Evolutionary conservation across 306 rosid genomes (phyloP), one percentile per base, ranked within the genome.

Genomic region (Sesbania bispinosa): DNA sequence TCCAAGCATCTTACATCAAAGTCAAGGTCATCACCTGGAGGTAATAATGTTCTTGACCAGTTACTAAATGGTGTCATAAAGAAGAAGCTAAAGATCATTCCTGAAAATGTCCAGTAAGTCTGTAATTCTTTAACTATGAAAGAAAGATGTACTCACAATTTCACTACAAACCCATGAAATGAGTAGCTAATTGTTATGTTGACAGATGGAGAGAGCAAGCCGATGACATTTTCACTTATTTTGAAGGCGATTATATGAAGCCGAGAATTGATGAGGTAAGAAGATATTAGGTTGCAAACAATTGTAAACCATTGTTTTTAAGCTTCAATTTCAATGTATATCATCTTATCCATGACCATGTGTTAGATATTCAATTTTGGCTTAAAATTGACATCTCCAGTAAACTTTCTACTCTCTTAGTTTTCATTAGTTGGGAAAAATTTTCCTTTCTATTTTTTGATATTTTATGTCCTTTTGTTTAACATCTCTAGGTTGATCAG

Each of bases 261-360:
- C 97, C 99, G 35, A 85, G 96, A 74, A 94, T 94, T 55, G 55
- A 76, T 7, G 96, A 88, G 99, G 98, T 88, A 81, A 69, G 52
- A 74, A 45, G 21, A 18, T 15, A 16, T 14, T 4, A 10, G 23
- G 43, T 6, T 7, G 4, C 9, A 32, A 23, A 36, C 13, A 43
- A 48, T 33, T 57, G 54, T 51, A 11, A 30, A 27, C 30, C 30
- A 27, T 27, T 27, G 4, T 1, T 4, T 16, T 18, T 24, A 48
- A 39, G 26, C 35, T 60, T 33, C 15, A 30, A 42, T 20, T 20
- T 48, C 23, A 23, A 8, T 14, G 50, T 10, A 30, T 1, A 10
- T 36, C 46, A 29, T 4, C 30, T 27, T 27, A 27, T 27, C 30
- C 4, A 27, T 1, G 2, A 27, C 30, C 35, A 1, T 53, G 29